Conservation (phyloP, 176 grass and related monocot species). For the Miscanthus lutarioriparius region DNA sequence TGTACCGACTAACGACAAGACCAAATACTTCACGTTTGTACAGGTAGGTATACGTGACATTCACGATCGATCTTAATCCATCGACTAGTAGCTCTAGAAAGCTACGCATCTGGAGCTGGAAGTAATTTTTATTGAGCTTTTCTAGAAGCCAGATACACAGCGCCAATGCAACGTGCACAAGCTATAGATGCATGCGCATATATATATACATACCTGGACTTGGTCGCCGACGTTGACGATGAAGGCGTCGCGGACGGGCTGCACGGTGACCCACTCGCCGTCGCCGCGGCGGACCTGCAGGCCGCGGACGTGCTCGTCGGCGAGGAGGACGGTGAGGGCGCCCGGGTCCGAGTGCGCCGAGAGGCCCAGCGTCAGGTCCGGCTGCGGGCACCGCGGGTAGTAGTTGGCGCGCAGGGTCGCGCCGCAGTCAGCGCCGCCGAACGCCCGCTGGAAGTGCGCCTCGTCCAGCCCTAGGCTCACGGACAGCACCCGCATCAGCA, state of each 20-base stretch:
- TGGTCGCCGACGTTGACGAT: conserved; percentile 93
- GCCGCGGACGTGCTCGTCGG: conserved; percentile 72
- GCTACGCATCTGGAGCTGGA: background rate
- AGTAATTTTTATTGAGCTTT: background rate
- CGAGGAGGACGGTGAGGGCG: conserved; percentile 69
- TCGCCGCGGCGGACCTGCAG: conserved; percentile 63
- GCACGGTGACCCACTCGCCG: conserved; percentile 75
- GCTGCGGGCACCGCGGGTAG: conserved; percentile 94
- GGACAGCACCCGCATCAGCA: conserved; percentile 64
- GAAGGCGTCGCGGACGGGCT: conserved; percentile 60
- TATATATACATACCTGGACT: conserved; percentile 47
- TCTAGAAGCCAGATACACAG: background rate
- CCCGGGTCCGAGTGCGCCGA: conserved; percentile 88
- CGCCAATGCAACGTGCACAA: background rate
- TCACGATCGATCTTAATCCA: background rate
- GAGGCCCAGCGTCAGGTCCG: conserved; percentile 87
- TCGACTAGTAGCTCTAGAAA: background rate
- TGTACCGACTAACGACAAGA: background rate
- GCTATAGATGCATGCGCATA: background rate
- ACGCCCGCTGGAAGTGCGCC: conserved; percentile 48
- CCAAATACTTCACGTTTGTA: conserved; percentile 25
- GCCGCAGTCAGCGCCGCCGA: conserved; percentile 58
- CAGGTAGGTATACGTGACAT: background rate
- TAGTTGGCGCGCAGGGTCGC: conserved; percentile 75
- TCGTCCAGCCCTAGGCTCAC: conserved; percentile 70